Base-by-base conservation (phyloP, 345 rosid genomes). In the Eutrema yunnanense region DNA sequence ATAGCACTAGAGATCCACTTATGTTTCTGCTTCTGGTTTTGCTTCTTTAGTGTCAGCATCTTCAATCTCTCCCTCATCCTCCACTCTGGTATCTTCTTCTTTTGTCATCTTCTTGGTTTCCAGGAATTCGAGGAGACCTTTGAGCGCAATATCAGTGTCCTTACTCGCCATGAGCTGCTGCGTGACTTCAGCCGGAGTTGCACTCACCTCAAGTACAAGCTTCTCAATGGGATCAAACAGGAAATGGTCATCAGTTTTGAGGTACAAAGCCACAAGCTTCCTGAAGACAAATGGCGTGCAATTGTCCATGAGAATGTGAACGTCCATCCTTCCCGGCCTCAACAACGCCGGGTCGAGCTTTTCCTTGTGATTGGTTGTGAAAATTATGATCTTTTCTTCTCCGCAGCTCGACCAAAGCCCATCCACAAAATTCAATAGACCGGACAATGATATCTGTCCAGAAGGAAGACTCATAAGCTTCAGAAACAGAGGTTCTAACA, bases 351-450 rank as follows among this genome's bases (percentile, higher is more conserved):
- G 81, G 54, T 73, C 81, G 1, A 78, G 77, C 38, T 78, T 78
- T 16, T 73, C 81, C 53, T 73, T 73, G 49, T 78, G 81, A 62
- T 78, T 78, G 0, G 78, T 67, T 22, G 81, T 78, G 71, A 78
- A 78, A 7, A 73, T 67, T 30, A 78, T 78, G 32, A 78, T 78
- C 4, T 29, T 73, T 67, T 78, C 78, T 66, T 78, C 74, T 8
- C 81, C 81, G 1, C 81, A 78, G 27, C 78, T 66, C 2, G 81
- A 78, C 78, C 78, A 78, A 30, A 78, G 55, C 2, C 81, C 81
- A 9, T 78, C 81, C 26, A 78, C 77, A 55, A 78, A 78, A 65
- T 78, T 78, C 13, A 73, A 19, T 9, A 78, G 44, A 46, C 81
- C 78, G 0, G 78, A 78, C 71, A 78, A 44, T 0, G 81, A 59